Conservation (phyloP, 345 rosid genomes). For the Cardamine resedifolia region DNA sequence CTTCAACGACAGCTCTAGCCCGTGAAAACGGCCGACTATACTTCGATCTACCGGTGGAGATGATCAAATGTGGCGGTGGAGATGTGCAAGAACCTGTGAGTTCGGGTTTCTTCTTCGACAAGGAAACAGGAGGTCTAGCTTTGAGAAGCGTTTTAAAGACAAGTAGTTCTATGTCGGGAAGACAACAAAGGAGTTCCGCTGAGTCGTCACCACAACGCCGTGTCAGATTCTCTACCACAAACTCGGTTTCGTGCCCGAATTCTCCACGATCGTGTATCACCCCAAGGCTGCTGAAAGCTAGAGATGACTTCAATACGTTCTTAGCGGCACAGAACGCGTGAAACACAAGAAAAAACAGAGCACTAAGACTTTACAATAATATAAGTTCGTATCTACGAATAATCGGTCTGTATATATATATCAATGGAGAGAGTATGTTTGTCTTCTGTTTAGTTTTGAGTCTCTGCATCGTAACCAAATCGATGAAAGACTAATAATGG, state of each 20-base stretch:
- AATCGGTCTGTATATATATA: conserved; percentile 29
- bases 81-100: conserved; percentile 59
- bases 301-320: conserved; percentile 61
- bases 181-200: conserved; percentile 36
- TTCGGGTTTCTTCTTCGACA: conserved; percentile 63
- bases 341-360: conserved; percentile 24
- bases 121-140: conserved; percentile 36
- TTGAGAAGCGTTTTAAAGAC: conserved; percentile 56
- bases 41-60: conserved; percentile 74
- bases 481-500: not conserved
- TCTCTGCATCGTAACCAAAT: not conserved
- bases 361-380: not conserved
- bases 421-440: conserved; percentile 8
- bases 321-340: conserved; percentile 64
- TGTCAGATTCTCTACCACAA: conserved; percentile 62
- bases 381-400: not conserved
- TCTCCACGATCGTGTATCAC: conserved; percentile 63
- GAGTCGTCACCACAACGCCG: conserved; percentile 59
- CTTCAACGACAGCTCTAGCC: conserved; percentile 54
- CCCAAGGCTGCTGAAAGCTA: conserved; percentile 57
- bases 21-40: conserved; percentile 46
- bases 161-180: conserved; percentile 32
- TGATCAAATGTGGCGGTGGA: conserved; percentile 43
- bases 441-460: conserved; percentile 2
- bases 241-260: conserved; percentile 42